Base-by-base conservation (phyloP, 108 stramenopile species). In the Fistulifera pelliculosa region DNA sequence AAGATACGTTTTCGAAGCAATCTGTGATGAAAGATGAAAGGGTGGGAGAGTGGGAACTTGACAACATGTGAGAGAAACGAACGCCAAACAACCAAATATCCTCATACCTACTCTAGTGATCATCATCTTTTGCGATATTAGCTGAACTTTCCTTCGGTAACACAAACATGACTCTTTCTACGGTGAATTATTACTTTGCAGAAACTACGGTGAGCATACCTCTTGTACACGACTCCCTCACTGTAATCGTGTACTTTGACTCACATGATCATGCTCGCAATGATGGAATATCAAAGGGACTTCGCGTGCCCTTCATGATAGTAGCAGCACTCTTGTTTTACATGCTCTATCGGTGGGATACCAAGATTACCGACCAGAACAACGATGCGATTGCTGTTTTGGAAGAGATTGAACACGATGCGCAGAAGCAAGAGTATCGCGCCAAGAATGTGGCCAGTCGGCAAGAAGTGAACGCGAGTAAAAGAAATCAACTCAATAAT, bases 111-210 rank as follows among this genome's bases (percentile, higher is more conserved):
- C n/a, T n/a, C n/a, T n/a, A n/a, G n/a, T n/a, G n/a, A n/a, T n/a
- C n/a, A n/a, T n/a, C n/a, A n/a, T n/a, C n/a, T n/a, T n/a, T n/a
- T n/a, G n/a, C n/a, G n/a, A n/a, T n/a, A n/a, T n/a, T n/a, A n/a
- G n/a, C n/a, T n/a, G n/a, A n/a, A n/a, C n/a, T n/a, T n/a, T n/a
- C n/a, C n/a, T n/a, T n/a, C n/a, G n/a, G n/a, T n/a, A 47, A 31
- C 25, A n/a, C 56, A 17, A 73, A 19, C 7, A 73, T 73, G 71
- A 61, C 71, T 19, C 38, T 73, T 1, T 61, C 71, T 24, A 56
- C 66, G n/a, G 23, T 73, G 1, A 73, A 73, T 44, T 52, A 63
- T 41, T 67, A 66, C 49, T 58, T 52, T 38, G 59, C 53, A 56
- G 40, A 73, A 13, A 62, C 61, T 31, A 54, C 62, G 56, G 70